These are phyloP conservation scores for Chaetomium sp. DNA, from an alignment of 2,329 filamentous ascomycete species.

Conservation along the genomic window DNA sequence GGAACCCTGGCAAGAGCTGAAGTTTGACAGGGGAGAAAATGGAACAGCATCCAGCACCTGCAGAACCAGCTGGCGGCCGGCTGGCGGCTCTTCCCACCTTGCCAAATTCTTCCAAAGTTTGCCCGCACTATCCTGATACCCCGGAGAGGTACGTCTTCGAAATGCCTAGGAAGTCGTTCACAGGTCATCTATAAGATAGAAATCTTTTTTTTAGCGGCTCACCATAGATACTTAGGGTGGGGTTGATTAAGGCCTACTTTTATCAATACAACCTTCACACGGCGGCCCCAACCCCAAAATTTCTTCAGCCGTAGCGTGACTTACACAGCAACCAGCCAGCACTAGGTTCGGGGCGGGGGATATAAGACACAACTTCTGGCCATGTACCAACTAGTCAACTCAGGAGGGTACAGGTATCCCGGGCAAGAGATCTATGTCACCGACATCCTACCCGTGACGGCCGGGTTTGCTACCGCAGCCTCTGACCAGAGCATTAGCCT, in stretches of 20 bases:
- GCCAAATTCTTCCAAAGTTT: too few relatives aligned
- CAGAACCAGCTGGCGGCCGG: not conserved
- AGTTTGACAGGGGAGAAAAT: not conserved
- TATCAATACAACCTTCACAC: too few relatives aligned
- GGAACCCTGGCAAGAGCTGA: not conserved
- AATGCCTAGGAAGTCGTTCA: too few relatives aligned
- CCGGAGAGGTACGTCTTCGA: too few relatives aligned
- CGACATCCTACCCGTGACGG: slow-evolving; percentile 45
- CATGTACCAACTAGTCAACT: slow-evolving; percentile 39
- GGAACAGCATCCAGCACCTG: not conserved
- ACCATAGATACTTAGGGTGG: too few relatives aligned
- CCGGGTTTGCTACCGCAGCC: slow-evolving; percentile 54
- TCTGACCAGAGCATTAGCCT: slow-evolving; percentile 65
- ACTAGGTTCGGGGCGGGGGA: too few relatives aligned
- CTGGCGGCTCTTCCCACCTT: not conserved
- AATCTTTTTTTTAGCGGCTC: too few relatives aligned
- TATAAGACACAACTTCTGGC: not conserved
- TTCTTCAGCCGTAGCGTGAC: not conserved
- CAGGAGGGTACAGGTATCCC: slow-evolving; percentile 35
- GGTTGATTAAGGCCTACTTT: too few relatives aligned
- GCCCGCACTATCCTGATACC: too few relatives aligned
- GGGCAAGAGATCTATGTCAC: slow-evolving; percentile 49
- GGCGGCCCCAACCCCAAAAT: too few relatives aligned
- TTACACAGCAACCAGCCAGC: not conserved
- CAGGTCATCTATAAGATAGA: too few relatives aligned